These are phyloP conservation scores for Mucuna pruriens DNA, from an alignment of 306 rosid species.

Conservation along the genomic window DNA sequence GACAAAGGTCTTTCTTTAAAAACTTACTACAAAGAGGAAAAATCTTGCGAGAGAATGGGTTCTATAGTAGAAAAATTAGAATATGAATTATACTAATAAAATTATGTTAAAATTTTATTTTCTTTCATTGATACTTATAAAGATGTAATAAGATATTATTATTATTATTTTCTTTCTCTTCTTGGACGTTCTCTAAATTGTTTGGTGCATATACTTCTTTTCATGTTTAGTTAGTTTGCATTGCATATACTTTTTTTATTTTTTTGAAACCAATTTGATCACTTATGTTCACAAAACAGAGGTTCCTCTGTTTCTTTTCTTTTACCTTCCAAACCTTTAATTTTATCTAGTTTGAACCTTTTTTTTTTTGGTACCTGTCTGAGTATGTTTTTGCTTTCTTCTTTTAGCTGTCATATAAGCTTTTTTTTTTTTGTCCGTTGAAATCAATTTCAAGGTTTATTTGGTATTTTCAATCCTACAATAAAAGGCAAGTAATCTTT, in stretches of 20 bases:
- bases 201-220: not conserved
- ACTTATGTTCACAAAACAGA: not conserved
- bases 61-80: too few species aligned
- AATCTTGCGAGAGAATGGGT: too few species aligned
- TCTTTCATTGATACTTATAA: too few species aligned
- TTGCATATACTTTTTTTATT: not conserved
- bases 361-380: not conserved
- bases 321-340: not conserved
- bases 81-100: too few species aligned
- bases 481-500: not conserved
- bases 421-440: not conserved
- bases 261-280: not conserved
- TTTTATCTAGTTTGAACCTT: not conserved
- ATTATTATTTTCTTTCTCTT: too few species aligned
- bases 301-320: not conserved
- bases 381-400: not conserved
- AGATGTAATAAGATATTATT: too few species aligned
- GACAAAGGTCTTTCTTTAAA: conserved; percentile 53
- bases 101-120: too few species aligned
- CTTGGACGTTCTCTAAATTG: not conserved
- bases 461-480: not conserved
- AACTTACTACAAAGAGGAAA: not conserved
- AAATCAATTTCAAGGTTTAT: not conserved
- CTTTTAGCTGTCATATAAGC: not conserved
- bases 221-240: not conserved